phyloP scores from a whole-genome alignment of 139 green algal genomes.

The Axilococcus clingmanii region DNA sequence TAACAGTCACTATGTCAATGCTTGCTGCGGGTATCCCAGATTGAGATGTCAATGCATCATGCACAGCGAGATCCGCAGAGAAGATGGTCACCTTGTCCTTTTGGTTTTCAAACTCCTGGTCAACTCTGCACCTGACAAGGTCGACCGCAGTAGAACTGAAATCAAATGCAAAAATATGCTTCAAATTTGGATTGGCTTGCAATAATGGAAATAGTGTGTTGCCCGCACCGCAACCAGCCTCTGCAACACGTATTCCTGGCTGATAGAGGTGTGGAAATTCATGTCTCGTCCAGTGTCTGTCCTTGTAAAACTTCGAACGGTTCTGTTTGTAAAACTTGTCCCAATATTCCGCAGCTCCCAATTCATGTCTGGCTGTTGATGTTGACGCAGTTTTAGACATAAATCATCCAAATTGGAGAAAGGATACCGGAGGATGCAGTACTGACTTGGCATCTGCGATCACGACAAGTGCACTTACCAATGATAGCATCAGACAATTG shows the following conservation, averaged over 20 bases:
- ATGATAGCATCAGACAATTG: not conserved
- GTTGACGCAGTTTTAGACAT: too few relatives aligned
- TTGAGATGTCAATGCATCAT: slow-evolving; percentile 24
- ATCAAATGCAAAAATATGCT: slow-evolving; percentile 74
- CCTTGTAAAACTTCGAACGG: slow-evolving; percentile 73
- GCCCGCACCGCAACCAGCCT: slow-evolving; percentile 86
- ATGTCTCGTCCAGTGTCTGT: slow-evolving; percentile 69
- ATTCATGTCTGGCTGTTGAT: slow-evolving; percentile 47
- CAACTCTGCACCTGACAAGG: slow-evolving; percentile 60
- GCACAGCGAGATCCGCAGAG: slow-evolving; percentile 70
- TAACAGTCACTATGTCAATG: slow-evolving; percentile 47
- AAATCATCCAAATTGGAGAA: not conserved
- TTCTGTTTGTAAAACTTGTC: slow-evolving; percentile 75
- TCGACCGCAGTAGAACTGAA: slow-evolving; percentile 70
- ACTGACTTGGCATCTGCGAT: not conserved
- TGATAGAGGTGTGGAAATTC: slow-evolving; percentile 48
- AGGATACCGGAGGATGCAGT: slow-evolving; percentile 1
- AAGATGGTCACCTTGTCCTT: slow-evolving; percentile 51
- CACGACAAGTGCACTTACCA: not conserved
- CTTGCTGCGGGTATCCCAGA: slow-evolving; percentile 8
- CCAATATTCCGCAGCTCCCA: slow-evolving; percentile 56
- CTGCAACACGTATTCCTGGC: slow-evolving; percentile 24
- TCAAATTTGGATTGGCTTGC: slow-evolving; percentile 45
- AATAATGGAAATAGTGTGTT: slow-evolving; percentile 87
- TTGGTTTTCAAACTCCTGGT: slow-evolving; percentile 11